phyloP scores from a whole-genome alignment of 2,329 filamentous ascomycete species.

The Phoma sp. region DNA sequence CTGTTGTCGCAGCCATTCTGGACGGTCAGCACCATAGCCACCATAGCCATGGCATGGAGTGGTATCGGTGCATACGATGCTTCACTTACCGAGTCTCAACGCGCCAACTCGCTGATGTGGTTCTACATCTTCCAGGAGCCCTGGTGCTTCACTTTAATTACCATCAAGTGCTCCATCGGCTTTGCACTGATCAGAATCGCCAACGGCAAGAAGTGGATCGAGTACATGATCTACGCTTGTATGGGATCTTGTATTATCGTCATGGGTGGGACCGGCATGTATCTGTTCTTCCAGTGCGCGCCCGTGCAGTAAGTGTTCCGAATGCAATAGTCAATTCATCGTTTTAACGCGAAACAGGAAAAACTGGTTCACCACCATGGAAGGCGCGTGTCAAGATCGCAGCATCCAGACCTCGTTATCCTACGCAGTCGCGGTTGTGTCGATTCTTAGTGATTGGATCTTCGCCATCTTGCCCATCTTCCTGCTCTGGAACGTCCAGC shows the following conservation, averaged over 20 bases:
- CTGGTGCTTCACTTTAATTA: constrained; percentile 21
- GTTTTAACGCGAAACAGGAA: constrained; percentile 8
- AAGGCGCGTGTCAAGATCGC: constrained; percentile 10
- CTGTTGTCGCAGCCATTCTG: constrained; percentile 15
- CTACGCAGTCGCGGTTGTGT: constrained; percentile 18
- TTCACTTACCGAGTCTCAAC: constrained; percentile 12
- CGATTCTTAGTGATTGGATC: constrained; percentile 27
- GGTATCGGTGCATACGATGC: constrained; percentile 16
- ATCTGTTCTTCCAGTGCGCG: constrained; percentile 21
- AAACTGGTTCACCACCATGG: constrained; percentile 18
- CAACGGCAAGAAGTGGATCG: constrained; percentile 22
- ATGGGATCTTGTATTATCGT: constrained; percentile 11
- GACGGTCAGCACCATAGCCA: constrained; percentile 12
- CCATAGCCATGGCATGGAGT: constrained; percentile 21
- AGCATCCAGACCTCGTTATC: constrained; percentile 16
- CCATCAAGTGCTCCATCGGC: constrained; percentile 23
- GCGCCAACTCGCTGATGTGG: constrained; percentile 19
- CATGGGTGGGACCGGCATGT: constrained; percentile 22
- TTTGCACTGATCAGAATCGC: constrained; percentile 21
- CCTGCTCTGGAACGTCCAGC: constrained; percentile 61
- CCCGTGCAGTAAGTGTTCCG: constrained; percentile 16
- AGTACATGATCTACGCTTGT: constrained; percentile 19
- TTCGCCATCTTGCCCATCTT: constrained; percentile 46
- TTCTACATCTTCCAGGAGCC: constrained; percentile 23
- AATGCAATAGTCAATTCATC: background rate